phyloP scores from a whole-genome alignment of 176 grass and related monocot species.

The Otatea glauca region DNA sequence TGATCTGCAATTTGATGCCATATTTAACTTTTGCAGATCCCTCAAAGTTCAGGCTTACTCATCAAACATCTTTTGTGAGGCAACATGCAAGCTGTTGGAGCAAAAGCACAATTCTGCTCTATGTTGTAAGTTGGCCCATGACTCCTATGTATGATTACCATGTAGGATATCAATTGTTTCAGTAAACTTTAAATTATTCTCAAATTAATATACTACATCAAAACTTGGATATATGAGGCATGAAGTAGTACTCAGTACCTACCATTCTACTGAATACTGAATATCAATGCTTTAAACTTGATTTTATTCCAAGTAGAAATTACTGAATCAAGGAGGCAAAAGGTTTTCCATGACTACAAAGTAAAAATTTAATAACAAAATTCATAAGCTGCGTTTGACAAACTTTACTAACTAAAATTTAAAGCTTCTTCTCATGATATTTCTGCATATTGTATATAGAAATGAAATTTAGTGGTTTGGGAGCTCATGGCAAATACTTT shows the following conservation, averaged over 20 bases:
- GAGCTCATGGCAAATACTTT: neutral
- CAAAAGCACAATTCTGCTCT: slow-evolving; percentile 56
- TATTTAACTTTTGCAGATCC: slow-evolving; percentile 56
- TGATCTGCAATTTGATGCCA: slow-evolving; percentile 27
- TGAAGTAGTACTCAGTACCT: neutral
- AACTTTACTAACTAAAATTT: slow-evolving; percentile 1
- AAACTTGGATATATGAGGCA: neutral
- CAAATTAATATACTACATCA: neutral
- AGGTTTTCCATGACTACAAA: neutral
- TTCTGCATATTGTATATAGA: neutral
- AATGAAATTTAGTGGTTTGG: slow-evolving; percentile 8
- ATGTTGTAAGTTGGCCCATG: slow-evolving; percentile 63
- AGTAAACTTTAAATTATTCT: neutral
- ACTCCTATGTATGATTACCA: neutral
- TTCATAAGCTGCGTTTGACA: neutral
- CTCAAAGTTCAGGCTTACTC: slow-evolving; percentile 75
- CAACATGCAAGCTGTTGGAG: slow-evolving; percentile 67
- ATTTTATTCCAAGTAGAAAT: neutral
- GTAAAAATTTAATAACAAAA: neutral
- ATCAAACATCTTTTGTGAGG: slow-evolving; percentile 75
- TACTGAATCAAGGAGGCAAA: neutral
- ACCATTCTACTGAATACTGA: neutral
- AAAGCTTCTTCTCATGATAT: slow-evolving; percentile 23
- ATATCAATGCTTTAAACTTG: neutral
- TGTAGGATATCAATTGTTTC: neutral